Percentiles rank a stretch among this genome's conserved stretches.
Conservation (phyloP, 176 grass and related monocot genomes). For the Metroxylon sagu region DNA sequence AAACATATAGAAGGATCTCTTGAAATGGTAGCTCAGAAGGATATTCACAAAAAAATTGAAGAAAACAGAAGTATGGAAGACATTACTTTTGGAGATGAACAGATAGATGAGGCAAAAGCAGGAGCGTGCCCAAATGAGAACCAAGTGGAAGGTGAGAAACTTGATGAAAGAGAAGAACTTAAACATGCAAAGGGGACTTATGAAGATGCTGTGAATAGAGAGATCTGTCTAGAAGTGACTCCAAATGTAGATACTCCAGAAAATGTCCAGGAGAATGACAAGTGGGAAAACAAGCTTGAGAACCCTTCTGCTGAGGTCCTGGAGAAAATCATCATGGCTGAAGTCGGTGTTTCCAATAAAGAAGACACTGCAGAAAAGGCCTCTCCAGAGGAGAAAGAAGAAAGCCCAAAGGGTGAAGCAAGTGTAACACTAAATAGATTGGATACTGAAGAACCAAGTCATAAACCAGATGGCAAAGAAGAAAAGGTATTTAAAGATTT, state of each 20-base stretch:
- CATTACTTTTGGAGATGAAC: not conserved
- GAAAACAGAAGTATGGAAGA: not conserved
- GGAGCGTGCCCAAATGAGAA: not conserved
- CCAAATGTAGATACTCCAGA: not conserved
- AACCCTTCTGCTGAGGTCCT: not conserved
- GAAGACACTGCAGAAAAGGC: not conserved
- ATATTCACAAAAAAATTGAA: not conserved
- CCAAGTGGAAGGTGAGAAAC: not conserved
- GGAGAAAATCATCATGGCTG: not conserved
- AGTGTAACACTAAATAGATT: too few species aligned
- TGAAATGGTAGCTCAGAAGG: not conserved
- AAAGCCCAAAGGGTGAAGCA: too few species aligned
- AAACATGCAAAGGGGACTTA: not conserved
- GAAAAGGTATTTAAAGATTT: too few species aligned
- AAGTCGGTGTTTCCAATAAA: not conserved
- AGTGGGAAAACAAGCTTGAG: not conserved
- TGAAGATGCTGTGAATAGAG: not conserved
- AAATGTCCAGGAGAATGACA: not conserved
- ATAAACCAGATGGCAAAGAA: too few species aligned
- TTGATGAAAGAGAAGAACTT: not conserved
- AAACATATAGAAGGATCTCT: not conserved
- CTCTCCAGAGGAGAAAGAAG: not conserved
- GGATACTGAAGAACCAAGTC: too few species aligned
- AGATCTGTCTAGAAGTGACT: not conserved
- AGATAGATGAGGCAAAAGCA: conserved; percentile 1